Evolutionary conservation across 805 yeast species (phyloP).

Genomic region (Pichia occidentalis): DNA sequence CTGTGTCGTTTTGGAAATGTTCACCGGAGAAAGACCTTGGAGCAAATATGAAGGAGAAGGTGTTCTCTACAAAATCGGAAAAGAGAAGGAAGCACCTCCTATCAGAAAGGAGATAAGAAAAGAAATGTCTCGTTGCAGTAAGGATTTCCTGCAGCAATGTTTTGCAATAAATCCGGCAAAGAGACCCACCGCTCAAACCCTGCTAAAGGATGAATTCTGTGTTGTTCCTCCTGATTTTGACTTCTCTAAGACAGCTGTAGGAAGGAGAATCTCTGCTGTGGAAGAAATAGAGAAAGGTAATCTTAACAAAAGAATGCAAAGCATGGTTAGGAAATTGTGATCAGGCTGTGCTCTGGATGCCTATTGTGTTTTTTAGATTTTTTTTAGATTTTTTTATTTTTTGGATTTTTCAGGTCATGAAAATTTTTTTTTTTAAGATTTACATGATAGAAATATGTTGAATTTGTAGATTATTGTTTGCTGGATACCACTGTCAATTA

Average conservation of each 20-base stretch:
- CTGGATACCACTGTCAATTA: no score
- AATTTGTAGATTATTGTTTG: no score
- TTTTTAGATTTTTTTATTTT: not conserved
- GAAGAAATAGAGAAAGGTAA: conserved; percentile 19
- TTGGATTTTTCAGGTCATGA: conserved; percentile 7
- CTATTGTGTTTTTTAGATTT: no score
- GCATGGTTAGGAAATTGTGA: conserved; percentile 14
- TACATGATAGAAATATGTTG: no score
- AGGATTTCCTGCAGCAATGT: conserved; percentile 66
- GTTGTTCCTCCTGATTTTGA: conserved; percentile 19
- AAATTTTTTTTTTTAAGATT: conserved; percentile 6
- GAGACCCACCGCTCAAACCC: conserved; percentile 78
- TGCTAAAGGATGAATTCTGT: conserved; percentile 45
- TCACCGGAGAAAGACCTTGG: conserved; percentile 97
- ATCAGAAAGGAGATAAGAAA: conserved; percentile 83
- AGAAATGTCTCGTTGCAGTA: conserved; percentile 56
- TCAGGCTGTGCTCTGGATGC: conserved; percentile 7
- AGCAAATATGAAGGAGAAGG: conserved; percentile 90
- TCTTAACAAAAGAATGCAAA: conserved; percentile 12
- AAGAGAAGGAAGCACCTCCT: conserved; percentile 81
- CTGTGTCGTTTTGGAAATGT: conserved; percentile 95
- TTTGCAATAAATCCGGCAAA: conserved; percentile 71
- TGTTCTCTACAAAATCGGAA: conserved; percentile 85
- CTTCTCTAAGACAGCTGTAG: conserved; percentile 28
- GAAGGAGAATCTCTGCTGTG: conserved; percentile 22